phyloP scores from a whole-genome alignment of 257 asterid species.

The Rauvolfia tetraphylla region DNA sequence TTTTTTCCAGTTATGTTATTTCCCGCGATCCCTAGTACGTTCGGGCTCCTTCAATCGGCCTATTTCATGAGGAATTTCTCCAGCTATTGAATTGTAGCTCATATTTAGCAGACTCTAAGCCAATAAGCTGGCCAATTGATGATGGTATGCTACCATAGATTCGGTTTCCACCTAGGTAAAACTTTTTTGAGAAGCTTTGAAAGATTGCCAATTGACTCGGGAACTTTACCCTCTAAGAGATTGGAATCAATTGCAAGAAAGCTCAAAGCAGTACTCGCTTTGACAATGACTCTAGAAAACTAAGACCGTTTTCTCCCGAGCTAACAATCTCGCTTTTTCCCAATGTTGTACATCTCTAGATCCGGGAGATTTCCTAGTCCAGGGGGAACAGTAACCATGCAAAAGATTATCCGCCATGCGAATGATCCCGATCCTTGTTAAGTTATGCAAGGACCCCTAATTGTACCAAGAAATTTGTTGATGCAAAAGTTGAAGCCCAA shows the following conservation, averaged over 20 bases:
- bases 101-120: too few relatives aligned
- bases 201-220: conserved; percentile 56
- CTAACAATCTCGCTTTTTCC: conserved; percentile 40
- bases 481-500: conserved; percentile 39
- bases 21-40: too few relatives aligned
- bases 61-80: too few relatives aligned
- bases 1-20: too few relatives aligned
- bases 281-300: conserved; percentile 33
- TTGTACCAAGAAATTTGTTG: conserved; percentile 52
- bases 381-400: conserved; percentile 57
- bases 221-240: conserved; percentile 43
- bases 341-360: conserved; percentile 48
- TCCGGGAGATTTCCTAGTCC: conserved; percentile 55
- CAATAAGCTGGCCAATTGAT: conserved; percentile 49
- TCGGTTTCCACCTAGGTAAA: conserved; percentile 47
- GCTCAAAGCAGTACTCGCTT: conserved; percentile 46
- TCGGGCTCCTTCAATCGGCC: too few relatives aligned
- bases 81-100: too few relatives aligned
- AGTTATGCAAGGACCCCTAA: conserved; percentile 55
- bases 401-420: conserved; percentile 47
- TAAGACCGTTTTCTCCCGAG: conserved; percentile 31
- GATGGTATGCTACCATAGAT: conserved; percentile 43
- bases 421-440: conserved; percentile 47
- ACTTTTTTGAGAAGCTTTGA: conserved; percentile 35
- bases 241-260: conserved; percentile 45